phyloP scores from a whole-genome alignment of 1,139 yeast species.

The Blastobotrys capitulatus region DNA sequence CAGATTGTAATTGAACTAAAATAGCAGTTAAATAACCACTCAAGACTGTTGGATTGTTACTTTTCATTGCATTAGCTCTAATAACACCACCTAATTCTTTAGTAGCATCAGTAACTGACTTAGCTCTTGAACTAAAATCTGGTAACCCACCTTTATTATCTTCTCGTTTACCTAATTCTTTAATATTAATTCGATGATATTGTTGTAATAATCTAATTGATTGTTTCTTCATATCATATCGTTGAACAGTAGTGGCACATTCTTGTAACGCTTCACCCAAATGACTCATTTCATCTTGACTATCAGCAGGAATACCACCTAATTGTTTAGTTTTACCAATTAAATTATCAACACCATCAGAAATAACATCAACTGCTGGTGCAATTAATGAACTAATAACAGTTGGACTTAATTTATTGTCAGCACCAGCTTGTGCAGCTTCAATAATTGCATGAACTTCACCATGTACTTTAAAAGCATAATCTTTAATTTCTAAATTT shows the following conservation, averaged over 20 bases:
- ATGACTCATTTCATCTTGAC: background rate
- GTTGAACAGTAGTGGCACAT: constrained; percentile 17
- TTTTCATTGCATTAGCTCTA: background rate
- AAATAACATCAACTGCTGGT: constrained; percentile 28
- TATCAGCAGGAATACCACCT: too few species aligned
- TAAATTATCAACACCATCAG: constrained; percentile 30
- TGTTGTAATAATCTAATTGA: constrained; percentile 1
- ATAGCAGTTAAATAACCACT: background rate
- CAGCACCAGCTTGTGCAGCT: constrained; percentile 1
- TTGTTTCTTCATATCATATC: constrained; percentile 14
- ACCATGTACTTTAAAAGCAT: background rate
- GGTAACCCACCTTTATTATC: background rate
- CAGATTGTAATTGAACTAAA: background rate
- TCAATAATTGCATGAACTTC: background rate
- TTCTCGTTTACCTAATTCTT: background rate
- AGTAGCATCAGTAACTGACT: background rate
- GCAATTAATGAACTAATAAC: constrained; percentile 23
- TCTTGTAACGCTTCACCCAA: background rate
- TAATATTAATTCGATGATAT: background rate
- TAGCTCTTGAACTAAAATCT: background rate
- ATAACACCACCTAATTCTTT: background rate
- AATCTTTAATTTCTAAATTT: background rate
- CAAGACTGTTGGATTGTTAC: background rate
- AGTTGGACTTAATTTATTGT: constrained; percentile 20
- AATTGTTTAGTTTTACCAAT: background rate